Evolutionary conservation across 805 yeast genomes (phyloP).

Genomic region (Candida ulmi): DNA sequence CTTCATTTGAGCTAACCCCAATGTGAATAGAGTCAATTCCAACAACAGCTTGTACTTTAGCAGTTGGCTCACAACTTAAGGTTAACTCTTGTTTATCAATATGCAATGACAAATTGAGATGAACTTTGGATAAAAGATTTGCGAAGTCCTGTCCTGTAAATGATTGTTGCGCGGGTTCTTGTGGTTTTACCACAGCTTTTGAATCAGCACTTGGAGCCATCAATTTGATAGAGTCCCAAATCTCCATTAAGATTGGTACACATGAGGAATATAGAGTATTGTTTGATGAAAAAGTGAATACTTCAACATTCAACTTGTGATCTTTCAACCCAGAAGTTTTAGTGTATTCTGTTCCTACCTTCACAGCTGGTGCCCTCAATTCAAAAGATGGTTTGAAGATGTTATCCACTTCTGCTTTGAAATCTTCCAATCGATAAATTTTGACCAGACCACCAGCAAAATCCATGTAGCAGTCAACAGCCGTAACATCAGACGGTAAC

Average conservation of each 20-base stretch:
- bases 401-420: slow-evolving; percentile 29
- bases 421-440: slow-evolving; percentile 31
- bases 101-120: slow-evolving; percentile 54
- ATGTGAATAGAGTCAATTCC: slow-evolving; percentile 65
- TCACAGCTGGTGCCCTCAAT: slow-evolving; percentile 72
- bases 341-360: slow-evolving; percentile 48
- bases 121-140: slow-evolving; percentile 46
- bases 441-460: slow-evolving; percentile 69
- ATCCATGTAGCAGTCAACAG: slow-evolving; percentile 45
- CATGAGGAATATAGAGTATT: slow-evolving; percentile 69
- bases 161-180: not conserved
- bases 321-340: slow-evolving; percentile 33
- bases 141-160: slow-evolving; percentile 28
- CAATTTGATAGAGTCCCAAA: slow-evolving; percentile 35
- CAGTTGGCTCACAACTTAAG: slow-evolving; percentile 89
- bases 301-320: slow-evolving; percentile 45
- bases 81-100: slow-evolving; percentile 71
- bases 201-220: slow-evolving; percentile 26
- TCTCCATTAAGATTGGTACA: slow-evolving; percentile 68
- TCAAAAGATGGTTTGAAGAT: slow-evolving; percentile 41
- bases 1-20: slow-evolving; percentile 46
- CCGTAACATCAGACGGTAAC: slow-evolving; percentile 22
- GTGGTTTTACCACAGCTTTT: slow-evolving; percentile 1
- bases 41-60: slow-evolving; percentile 83
- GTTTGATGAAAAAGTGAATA: slow-evolving; percentile 61